Evolutionary conservation across 345 rosid genomes (phyloP), one percentile per base, ranked within the genome.

Genomic region (Nephelium lappaceum): DNA sequence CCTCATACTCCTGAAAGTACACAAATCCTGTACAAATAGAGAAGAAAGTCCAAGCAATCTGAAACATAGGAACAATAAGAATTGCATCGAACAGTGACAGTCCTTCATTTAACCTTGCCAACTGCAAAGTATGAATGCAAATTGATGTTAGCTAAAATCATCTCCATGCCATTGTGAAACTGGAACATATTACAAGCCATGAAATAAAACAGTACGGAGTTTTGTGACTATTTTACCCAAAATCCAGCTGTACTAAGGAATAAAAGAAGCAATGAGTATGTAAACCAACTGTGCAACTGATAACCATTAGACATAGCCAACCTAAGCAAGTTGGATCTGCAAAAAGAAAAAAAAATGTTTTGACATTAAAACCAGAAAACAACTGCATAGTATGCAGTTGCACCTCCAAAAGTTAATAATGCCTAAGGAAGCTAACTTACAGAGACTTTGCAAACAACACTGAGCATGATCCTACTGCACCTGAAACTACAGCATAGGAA

Each of bases 1-100:
- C 99, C 98, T 96, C 97, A 88, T 90, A 96, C 86, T 96, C 99
- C 84, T 96, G 99, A 83, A 96, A 96, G 88, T 93, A 96, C 60
- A 96, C 80, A 86, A 93, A 93, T 89, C 98, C 99, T 82, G 99
- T 96, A 89, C 93, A 94, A 57, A 96, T 96, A 78, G 99, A 96
- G 85, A 96, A 93, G 92, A 94, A 96, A 74, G 99, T 94, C 99
- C 99, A 96, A 72, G 92, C 98, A 85, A 96, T 96, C 87, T 96
- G 98, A 87, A 96, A 96, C 99, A 96, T 96, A 7, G 99, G 99
- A 86, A 96, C 99, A 74, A 96, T 96, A 68, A 94, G 94, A 78
- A 96, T 93, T 73, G 99, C 99, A 83, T 96, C 99, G 53, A 90
- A 96, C 45, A 91, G 82, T 24, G 99, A 83, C 84, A 96, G 85